A percentile compares a stretch with the other conserved stretches of the same genome.
These are phyloP conservation scores for Mucor racemosus DNA, from an alignment of 371 early-diverging fungal genomes.

Conservation along the genomic window DNA sequence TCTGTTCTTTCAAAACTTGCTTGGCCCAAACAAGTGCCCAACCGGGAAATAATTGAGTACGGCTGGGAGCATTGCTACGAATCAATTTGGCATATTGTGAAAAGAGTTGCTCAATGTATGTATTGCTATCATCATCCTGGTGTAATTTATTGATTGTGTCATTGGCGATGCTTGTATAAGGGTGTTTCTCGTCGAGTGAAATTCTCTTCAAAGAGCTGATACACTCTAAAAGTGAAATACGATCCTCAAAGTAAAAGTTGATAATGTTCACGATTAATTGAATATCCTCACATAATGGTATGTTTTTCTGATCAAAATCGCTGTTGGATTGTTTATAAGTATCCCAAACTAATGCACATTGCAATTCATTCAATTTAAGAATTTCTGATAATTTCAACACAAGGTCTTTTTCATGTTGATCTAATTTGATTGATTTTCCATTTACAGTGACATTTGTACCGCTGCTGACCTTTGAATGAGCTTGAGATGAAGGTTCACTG, in stretches of 20 bases:
- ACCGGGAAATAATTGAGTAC: constrained; percentile 8
- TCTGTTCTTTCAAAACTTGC: constrained; percentile 48
- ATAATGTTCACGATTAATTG: constrained; percentile 26
- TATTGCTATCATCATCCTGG: constrained; percentile 14
- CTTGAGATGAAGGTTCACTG: constrained; percentile 33
- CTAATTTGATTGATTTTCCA: constrained; percentile 42
- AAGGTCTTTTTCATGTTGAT: constrained; percentile 42
- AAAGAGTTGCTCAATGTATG: constrained; percentile 36
- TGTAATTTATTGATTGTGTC: constrained; percentile 25
- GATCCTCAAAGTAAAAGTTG: constrained; percentile 43
- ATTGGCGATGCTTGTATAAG: constrained; percentile 34
- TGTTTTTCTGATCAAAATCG: background rate
- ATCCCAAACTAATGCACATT: constrained; percentile 43
- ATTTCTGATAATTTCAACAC: constrained; percentile 35
- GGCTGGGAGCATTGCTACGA: constrained; percentile 28
- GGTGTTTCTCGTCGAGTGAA: constrained; percentile 27
- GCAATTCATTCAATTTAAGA: constrained; percentile 39
- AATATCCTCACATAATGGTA: constrained; percentile 23
- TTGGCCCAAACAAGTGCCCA: constrained; percentile 39
- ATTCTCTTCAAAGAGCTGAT: constrained; percentile 46
- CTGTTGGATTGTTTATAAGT: constrained; percentile 25
- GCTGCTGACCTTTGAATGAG: constrained; percentile 38
- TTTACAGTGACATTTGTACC: constrained; percentile 32
- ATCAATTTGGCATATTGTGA: constrained; percentile 33
- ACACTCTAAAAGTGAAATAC: constrained; percentile 41